phyloP scores from a whole-genome alignment of 306 rosid species.

The Quercus variabilis region DNA sequence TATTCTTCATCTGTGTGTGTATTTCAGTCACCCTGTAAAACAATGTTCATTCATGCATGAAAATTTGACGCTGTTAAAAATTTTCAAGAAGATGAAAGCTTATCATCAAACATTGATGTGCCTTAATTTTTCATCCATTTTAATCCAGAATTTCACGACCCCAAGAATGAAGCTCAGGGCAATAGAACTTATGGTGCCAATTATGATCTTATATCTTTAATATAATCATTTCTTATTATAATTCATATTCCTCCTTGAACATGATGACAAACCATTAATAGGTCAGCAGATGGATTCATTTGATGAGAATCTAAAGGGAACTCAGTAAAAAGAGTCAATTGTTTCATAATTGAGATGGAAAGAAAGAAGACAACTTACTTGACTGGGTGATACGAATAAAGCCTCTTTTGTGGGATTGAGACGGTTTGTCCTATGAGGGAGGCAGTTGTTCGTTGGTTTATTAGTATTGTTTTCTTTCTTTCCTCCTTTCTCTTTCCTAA shows the following conservation, averaged over 20 bases:
- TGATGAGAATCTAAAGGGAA: not conserved
- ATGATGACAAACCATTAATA: not conserved
- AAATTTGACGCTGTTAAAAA: no score
- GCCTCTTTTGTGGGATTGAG: not conserved
- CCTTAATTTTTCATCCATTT: no score
- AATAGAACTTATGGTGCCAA: no score
- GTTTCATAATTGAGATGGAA: constrained; percentile 4
- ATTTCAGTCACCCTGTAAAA: no score
- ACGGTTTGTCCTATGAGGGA: constrained; percentile 15
- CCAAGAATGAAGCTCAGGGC: no score
- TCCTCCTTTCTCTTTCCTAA: not conserved
- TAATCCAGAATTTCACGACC: no score
- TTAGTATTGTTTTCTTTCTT: not conserved
- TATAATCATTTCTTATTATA: no score
- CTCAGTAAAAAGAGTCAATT: not conserved
- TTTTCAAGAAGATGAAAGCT: no score
- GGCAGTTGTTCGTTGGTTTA: constrained; percentile 19
- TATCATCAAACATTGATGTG: no score
- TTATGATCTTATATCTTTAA: no score
- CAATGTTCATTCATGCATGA: no score
- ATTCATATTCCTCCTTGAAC: not conserved
- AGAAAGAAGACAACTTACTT: constrained; percentile 8
- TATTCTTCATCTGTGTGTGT: no score
- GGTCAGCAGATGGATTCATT: not conserved
- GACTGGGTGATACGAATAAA: constrained; percentile 18